A percentile compares a stretch with the other conserved stretches of the same genome.
Conservation (phyloP, 257 asterid species). For the Fraxinus americana region DNA sequence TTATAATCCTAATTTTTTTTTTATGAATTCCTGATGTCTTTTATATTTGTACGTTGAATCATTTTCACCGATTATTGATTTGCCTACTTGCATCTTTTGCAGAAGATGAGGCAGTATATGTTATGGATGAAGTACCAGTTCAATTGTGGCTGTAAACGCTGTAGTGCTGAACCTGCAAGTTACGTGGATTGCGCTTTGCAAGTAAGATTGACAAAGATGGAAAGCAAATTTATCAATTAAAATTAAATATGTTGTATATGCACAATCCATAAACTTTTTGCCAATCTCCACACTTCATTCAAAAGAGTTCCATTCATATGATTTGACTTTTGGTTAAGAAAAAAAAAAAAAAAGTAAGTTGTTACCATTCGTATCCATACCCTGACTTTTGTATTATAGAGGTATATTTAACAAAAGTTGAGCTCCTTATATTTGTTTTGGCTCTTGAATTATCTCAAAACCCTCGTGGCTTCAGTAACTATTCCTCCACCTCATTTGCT, state of each 20-base stretch:
- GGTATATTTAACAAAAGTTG: background rate
- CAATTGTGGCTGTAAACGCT: conserved; percentile 61
- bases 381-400: background rate
- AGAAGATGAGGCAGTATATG: conserved; percentile 65
- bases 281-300: background rate
- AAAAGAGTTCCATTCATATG: background rate
- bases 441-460: background rate
- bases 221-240: background rate
- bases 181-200: conserved; percentile 58
- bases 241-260: background rate
- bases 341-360: background rate
- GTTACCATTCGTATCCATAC: background rate
- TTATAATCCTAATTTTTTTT: background rate
- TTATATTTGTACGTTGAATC: background rate
- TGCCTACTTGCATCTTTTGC: conserved; percentile 24
- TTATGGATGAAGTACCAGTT: conserved; percentile 65
- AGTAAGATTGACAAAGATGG: conserved; percentile 38
- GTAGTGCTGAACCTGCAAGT: conserved; percentile 49
- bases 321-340: background rate
- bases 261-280: background rate
- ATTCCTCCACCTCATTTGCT: background rate
- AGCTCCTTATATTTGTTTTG: conserved; percentile 1
- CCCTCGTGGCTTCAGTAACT: background rate
- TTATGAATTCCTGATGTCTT: background rate
- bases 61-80: background rate